phyloP scores from a whole-genome alignment of 257 asterid genomes.

The Solanum pennellii region DNA sequence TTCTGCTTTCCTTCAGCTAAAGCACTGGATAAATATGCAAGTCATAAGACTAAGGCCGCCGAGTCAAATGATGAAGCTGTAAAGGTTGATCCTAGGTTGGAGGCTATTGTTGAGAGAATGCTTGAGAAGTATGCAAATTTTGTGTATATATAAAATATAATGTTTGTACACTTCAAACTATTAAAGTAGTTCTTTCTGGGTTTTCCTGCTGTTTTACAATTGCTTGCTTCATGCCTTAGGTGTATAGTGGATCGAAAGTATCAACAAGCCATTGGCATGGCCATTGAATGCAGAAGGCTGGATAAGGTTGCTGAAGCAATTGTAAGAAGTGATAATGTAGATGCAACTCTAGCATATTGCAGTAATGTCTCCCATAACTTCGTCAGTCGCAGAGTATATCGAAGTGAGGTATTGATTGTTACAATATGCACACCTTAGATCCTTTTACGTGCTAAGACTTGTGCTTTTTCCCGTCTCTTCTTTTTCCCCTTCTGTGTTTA shows the following conservation, averaged over 20 bases:
- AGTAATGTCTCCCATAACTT: conserved; percentile 67
- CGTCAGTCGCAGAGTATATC: conserved; percentile 69
- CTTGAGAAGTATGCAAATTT: conserved; percentile 69
- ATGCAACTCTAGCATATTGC: conserved; percentile 68
- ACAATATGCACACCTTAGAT: not conserved
- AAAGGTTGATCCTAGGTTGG: conserved; percentile 71
- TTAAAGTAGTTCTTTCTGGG: not conserved
- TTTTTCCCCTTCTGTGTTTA: not conserved
- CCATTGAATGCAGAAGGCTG: conserved; percentile 84
- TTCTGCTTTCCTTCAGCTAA: conserved; percentile 37
- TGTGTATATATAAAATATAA: not conserved
- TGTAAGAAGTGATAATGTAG: conserved; percentile 60
- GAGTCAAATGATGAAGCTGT: conserved; percentile 52
- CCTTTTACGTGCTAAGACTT: not conserved
- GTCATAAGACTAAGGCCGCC: conserved; percentile 67
- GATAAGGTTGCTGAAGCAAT: conserved; percentile 87
- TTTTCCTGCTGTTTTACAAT: not conserved
- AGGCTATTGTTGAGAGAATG: conserved; percentile 89
- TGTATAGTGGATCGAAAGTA: conserved; percentile 73
- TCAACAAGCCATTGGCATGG: conserved; percentile 90
- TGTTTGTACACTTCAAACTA: not conserved
- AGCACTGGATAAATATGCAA: conserved; percentile 88
- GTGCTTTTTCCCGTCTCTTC: not conserved
- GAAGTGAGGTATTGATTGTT: conserved; percentile 55
- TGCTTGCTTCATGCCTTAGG: conserved; percentile 22